phyloP scores from a whole-genome alignment of 805 yeast genomes.

The Saccharomycopsis sp. region DNA sequence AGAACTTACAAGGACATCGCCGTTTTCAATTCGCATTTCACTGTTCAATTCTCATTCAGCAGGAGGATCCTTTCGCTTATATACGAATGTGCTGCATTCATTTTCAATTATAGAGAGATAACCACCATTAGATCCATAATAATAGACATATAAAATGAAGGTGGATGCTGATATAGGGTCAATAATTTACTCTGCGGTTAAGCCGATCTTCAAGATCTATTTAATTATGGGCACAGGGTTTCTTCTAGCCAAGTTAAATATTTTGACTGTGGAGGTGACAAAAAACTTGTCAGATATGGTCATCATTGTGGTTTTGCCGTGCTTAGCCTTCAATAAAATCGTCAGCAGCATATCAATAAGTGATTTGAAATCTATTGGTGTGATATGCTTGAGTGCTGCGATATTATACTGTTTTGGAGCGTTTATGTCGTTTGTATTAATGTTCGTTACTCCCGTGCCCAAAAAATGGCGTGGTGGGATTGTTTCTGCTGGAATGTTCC shows the following conservation, averaged over 20 bases:
- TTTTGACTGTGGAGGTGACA: constrained; percentile 60
- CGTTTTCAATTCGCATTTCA: not conserved
- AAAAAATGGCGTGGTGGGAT: constrained; percentile 72
- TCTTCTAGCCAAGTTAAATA: constrained; percentile 52
- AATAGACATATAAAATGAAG: not conserved
- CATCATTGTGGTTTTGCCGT: constrained; percentile 65
- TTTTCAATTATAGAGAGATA: too few relatives aligned
- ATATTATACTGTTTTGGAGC: constrained; percentile 42
- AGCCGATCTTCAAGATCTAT: constrained; percentile 82
- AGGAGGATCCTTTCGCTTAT: not conserved
- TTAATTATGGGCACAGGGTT: constrained; percentile 64
- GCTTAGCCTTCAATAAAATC: constrained; percentile 67
- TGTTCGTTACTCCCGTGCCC: constrained; percentile 53
- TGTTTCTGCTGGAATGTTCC: constrained; percentile 64
- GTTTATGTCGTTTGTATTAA: constrained; percentile 34
- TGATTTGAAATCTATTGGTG: constrained; percentile 67
- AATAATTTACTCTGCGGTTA: constrained; percentile 70
- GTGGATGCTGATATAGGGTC: constrained; percentile 39
- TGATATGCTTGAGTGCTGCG: constrained; percentile 44
- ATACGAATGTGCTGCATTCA: not conserved
- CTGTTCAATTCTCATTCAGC: not conserved
- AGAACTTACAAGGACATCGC: not conserved
- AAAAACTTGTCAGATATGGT: constrained; percentile 65
- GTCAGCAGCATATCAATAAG: constrained; percentile 58
- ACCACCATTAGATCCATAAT: too few relatives aligned